Evolutionary conservation across 2,329 filamentous ascomycete species (phyloP).

Genomic region (Pestalotiopsis sp.): DNA sequence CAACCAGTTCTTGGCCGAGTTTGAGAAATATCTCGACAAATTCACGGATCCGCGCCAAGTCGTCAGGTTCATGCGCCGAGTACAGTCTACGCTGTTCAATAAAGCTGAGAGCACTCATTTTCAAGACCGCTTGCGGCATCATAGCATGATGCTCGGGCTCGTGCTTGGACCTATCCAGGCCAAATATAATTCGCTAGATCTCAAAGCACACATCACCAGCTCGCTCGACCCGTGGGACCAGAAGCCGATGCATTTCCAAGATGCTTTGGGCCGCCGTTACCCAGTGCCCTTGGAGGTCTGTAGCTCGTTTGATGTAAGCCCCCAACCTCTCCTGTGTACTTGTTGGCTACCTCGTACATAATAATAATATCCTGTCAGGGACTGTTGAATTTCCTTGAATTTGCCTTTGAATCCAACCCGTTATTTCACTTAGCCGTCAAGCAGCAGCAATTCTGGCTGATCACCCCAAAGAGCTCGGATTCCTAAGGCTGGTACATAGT

Average conservation of each 20-base stretch:
- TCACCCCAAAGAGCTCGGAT: neutral
- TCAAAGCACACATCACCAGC: neutral
- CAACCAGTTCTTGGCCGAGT: neutral
- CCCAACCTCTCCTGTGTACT: accelerated
- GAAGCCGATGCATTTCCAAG: neutral
- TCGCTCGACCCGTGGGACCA: neutral
- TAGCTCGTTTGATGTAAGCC: neutral
- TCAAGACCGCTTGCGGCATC: neutral
- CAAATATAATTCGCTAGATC: neutral
- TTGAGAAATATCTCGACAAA: neutral
- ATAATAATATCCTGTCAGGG: neutral
- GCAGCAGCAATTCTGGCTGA: neutral
- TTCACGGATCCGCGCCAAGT: neutral
- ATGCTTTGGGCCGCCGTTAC: neutral
- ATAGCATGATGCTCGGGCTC: neutral
- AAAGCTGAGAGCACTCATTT: neutral
- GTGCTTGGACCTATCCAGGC: neutral
- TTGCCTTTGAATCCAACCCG: neutral
- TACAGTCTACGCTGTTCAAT: neutral
- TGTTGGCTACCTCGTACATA: too few species aligned
- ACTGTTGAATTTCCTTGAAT: neutral
- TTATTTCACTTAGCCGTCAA: neutral
- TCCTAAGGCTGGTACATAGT: neutral
- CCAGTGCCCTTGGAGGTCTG: neutral
- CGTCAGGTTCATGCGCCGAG: neutral